Conservation (phyloP, 768 basidiomycete genomes). For the Lentinula lateritia region DNA sequence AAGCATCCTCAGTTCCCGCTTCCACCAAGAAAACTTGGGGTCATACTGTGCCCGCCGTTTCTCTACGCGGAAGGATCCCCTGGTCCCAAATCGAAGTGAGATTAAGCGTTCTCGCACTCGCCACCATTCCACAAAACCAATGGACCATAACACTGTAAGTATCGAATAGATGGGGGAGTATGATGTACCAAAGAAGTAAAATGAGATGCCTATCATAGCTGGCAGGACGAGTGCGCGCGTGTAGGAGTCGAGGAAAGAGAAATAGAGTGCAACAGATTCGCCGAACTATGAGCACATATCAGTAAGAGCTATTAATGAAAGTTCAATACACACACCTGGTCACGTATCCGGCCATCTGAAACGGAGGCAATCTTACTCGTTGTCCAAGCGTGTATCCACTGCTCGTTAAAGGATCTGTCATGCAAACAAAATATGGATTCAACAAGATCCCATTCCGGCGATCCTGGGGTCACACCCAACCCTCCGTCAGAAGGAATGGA, state of each 20-base stretch:
- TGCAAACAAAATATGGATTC: slow-evolving; percentile 82
- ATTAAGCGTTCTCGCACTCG: slow-evolving; percentile 78
- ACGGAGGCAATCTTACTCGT: slow-evolving; percentile 55
- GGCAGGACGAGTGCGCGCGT: slow-evolving; percentile 76
- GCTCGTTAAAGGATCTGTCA: slow-evolving; percentile 73
- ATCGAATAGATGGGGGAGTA: slow-evolving; percentile 78
- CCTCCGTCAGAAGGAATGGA: slow-evolving; percentile 73
- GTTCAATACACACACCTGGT: slow-evolving; percentile 44
- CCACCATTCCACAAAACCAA: slow-evolving; percentile 91
- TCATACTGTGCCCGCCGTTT: slow-evolving; percentile 60
- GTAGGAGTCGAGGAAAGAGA: slow-evolving; percentile 82
- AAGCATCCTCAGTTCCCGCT: slow-evolving; percentile 60
- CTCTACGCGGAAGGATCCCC: slow-evolving; percentile 74
- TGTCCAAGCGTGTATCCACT: slow-evolving; percentile 77
- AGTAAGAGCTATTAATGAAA: slow-evolving; percentile 7
- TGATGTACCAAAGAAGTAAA: slow-evolving; percentile 63
- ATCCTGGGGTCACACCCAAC: slow-evolving; percentile 71
- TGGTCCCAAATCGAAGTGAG: slow-evolving; percentile 76
- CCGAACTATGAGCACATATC: slow-evolving; percentile 48
- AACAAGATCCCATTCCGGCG: slow-evolving; percentile 72
- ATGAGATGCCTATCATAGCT: slow-evolving; percentile 60
- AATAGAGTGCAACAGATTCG: slow-evolving; percentile 81
- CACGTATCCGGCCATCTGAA: slow-evolving; percentile 63
- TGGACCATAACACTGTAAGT: slow-evolving; percentile 76
- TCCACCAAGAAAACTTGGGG: slow-evolving; percentile 66